A percentile compares a stretch with the other conserved stretches of the same genome.
Conservation (phyloP, 2,329 filamentous ascomycete species). For the Talaromyces sp. region DNA sequence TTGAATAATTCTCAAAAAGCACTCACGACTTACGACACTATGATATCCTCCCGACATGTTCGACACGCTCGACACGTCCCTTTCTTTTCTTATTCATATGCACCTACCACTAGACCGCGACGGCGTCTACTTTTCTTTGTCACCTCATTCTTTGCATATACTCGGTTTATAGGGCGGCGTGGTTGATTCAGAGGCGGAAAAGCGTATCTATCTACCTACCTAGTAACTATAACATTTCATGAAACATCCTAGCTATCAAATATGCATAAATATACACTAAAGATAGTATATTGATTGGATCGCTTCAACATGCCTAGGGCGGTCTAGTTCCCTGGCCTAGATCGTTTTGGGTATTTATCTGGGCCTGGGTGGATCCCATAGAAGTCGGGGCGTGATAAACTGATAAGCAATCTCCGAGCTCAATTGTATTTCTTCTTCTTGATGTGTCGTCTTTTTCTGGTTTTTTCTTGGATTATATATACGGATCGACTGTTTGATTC, state of each 20-base stretch:
- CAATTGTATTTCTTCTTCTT: background rate
- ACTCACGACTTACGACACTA: slow-evolving; percentile 12
- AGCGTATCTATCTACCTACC: background rate
- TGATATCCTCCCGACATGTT: background rate
- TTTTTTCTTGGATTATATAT: too few relatives aligned
- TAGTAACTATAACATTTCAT: too few relatives aligned
- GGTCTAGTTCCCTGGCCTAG: background rate
- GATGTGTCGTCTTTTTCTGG: too few relatives aligned
- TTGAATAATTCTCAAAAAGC: background rate
- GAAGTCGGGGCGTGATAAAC: background rate
- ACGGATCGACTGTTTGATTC: background rate
- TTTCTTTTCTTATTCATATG: background rate
- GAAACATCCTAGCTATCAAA: too few relatives aligned
- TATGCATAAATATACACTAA: too few relatives aligned
- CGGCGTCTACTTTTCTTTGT: background rate
- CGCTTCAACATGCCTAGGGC: slow-evolving; percentile 6
- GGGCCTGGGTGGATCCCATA: background rate
- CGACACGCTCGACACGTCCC: background rate
- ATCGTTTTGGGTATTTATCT: slow-evolving; percentile 1
- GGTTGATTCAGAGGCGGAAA: background rate
- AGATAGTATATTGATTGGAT: background rate
- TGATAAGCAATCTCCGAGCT: background rate
- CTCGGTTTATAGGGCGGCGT: background rate
- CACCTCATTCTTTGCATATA: background rate
- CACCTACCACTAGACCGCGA: background rate